Evolutionary conservation across 352 stramenopile genomes (phyloP).

Genomic region (Globisporangium nodosum): DNA sequence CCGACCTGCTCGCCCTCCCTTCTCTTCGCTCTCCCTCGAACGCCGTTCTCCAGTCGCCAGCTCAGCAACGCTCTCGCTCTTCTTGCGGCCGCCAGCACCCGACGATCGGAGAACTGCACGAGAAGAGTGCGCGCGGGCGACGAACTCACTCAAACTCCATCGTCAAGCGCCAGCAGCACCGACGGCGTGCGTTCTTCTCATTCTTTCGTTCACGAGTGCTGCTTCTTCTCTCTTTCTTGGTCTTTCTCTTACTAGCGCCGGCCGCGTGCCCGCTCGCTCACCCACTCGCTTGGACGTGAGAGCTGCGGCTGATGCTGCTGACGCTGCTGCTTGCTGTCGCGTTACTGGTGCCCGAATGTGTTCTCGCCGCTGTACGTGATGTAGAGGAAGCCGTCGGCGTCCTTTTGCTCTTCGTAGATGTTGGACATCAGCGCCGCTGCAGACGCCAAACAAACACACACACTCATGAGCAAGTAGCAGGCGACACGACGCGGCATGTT

Average conservation of each 20-base stretch:
- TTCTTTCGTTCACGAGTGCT: neutral
- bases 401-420: slow-evolving; percentile 99
- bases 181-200: neutral
- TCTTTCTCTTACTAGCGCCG: neutral
- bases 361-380: slow-evolving; percentile 99
- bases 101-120: no score
- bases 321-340: slow-evolving; percentile 9
- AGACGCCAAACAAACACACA: neutral
- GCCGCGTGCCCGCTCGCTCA: neutral
- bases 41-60: no score
- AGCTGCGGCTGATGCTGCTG: neutral
- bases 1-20: no score
- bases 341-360: slow-evolving; percentile 93
- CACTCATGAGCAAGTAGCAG: neutral
- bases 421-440: slow-evolving; percentile 97
- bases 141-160: neutral
- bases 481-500: neutral
- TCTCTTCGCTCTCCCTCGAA: no score
- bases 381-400: slow-evolving; percentile 98
- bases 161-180: neutral
- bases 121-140: no score
- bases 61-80: no score
- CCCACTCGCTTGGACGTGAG: neutral
- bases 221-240: neutral
- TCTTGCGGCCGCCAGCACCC: no score